Evolutionary conservation across 148 eudicot species (phyloP), one percentile per base, ranked within the genome.

Genomic region (Rhododendron ferrugineum): DNA sequence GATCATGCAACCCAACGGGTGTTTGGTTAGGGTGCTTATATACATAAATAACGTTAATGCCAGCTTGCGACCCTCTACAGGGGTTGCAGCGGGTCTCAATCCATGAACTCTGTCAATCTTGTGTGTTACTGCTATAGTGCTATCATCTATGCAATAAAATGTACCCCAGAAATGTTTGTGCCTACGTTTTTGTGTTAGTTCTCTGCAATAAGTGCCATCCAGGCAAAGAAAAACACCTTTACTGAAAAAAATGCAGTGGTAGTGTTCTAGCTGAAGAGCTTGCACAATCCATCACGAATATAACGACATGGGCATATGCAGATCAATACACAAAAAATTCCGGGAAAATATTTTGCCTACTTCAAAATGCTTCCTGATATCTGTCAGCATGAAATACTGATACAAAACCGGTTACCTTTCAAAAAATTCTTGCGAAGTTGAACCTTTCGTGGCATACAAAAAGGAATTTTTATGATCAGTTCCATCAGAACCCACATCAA

Each of bases 401-500:
- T 62, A n/a, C 11, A 23, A 62, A 62, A 62, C 28, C 3, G 3
- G 66, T 23, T 2, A 64, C 72, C 14, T 64, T 64, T 23, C 44
- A 10, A n/a, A 26, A 64, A 9, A 64, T 56, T 8, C 72, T n/a
- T n/a, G 72, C 14, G 10, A 64, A n/a, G 72, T 64, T 64, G 30
- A 2, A 64, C 72, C 72, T 64, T 64, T 64, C 5, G 5, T 64
- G 72, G 72, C 72, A 64, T n/a, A 1, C 72, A n/a, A 26, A 26
- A 64, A n/a, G 72, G 14, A 64, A 11, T 40, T 60, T 26, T 26
- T 26, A 49, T 26, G 58, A 32, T 40, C 16, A 40, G n/a, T 20
- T 89, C 85, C 91, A 62, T 92, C 92, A 8, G 93, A 91, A 74
- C 92, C 90, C 85, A 94, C 91, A 84, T 94, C 98, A 36, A 94